Percentiles rank a stretch among this genome's conserved stretches.
Conservation (phyloP, 1,139 yeast genomes). For the Entelexis paramagnoliae region DNA sequence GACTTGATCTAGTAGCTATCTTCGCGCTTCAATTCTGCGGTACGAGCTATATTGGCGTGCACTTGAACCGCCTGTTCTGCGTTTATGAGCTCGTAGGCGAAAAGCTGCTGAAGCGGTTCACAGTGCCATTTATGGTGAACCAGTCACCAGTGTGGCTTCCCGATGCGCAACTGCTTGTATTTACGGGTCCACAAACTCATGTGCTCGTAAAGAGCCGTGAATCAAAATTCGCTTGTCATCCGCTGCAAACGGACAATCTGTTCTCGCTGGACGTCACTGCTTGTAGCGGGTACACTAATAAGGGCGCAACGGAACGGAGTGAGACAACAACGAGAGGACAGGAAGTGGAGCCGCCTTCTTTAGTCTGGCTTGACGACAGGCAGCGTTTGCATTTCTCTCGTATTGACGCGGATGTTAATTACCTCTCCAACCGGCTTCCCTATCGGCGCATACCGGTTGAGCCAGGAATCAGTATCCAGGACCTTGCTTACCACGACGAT, state of each 20-base stretch:
- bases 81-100: constrained; percentile 13
- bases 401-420: constrained; percentile 25
- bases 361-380: constrained; percentile 13
- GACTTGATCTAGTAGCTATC: background rate
- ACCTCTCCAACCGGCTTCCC: constrained; percentile 24
- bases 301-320: no score
- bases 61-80: constrained; percentile 12
- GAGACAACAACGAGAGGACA: no score
- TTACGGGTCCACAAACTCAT: constrained; percentile 69
- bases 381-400: constrained; percentile 28
- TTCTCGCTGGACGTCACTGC: background rate
- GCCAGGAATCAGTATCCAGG: constrained; percentile 47
- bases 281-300: background rate
- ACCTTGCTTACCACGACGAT: constrained; percentile 61
- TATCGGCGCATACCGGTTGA: constrained; percentile 27
- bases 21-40: constrained; percentile 8
- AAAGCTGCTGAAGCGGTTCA: constrained; percentile 16
- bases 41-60: constrained; percentile 17
- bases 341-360: constrained; percentile 3
- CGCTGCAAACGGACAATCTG: constrained; percentile 41
- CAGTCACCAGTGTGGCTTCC: constrained; percentile 17
- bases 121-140: constrained; percentile 20
- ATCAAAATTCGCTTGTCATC: constrained; percentile 57
- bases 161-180: constrained; percentile 42
- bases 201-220: constrained; percentile 54